phyloP scores from a whole-genome alignment of 2,329 filamentous ascomycete genomes.

The Ascochyta fabae region DNA sequence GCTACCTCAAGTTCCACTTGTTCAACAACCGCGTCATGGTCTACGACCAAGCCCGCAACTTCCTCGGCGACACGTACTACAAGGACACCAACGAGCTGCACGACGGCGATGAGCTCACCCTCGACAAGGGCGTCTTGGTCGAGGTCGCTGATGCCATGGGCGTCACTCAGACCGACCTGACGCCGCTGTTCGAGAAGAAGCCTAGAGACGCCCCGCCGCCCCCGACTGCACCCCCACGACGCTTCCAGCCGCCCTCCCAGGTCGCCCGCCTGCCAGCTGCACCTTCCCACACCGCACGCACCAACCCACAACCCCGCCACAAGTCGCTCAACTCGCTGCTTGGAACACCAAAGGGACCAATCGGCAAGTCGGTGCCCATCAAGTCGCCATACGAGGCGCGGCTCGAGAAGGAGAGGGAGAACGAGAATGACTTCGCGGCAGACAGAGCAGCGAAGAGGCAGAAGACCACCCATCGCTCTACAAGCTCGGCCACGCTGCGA shows the following conservation, averaged over 20 bases:
- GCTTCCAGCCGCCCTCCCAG: conserved; percentile 28
- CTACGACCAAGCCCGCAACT: conserved; percentile 80
- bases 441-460: conserved; percentile 50
- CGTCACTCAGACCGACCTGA: conserved; percentile 76
- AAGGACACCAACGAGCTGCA: conserved; percentile 70
- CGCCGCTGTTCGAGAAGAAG: conserved; percentile 74
- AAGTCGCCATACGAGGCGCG: conserved; percentile 70
- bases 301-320: conserved; percentile 55
- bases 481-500: conserved; percentile 7
- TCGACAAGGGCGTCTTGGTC: conserved; percentile 80
- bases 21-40: conserved; percentile 94
- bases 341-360: conserved; percentile 67
- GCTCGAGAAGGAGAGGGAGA: conserved; percentile 30
- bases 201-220: conserved; percentile 51
- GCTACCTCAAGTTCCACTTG: conserved; percentile 82
- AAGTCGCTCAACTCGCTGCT: conserved; percentile 69
- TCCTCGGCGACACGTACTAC: conserved; percentile 86
- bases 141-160: conserved; percentile 81
- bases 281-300: conserved; percentile 15
- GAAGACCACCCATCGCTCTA: conserved; percentile 31
- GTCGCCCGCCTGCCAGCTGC: conserved; percentile 21
- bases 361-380: conserved; percentile 66
- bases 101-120: conserved; percentile 80
- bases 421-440: conserved; percentile 40
- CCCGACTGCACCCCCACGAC: conserved; percentile 22